Conservation (phyloP, 2,329 filamentous ascomycete species). For the Aspergillus jensenii region DNA sequence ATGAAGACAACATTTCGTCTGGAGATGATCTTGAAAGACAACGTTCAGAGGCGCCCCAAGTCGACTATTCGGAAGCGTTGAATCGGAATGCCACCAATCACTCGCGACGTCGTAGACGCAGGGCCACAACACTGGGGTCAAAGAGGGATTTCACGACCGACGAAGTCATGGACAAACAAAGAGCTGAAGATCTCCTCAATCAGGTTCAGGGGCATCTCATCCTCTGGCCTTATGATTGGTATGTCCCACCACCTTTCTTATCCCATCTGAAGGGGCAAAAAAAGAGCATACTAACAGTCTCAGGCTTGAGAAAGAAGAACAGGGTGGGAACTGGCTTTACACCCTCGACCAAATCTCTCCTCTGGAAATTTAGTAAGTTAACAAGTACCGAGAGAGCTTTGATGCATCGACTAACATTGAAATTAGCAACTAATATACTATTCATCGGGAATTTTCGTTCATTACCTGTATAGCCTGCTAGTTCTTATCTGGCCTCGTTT, state of each 20-base stretch:
- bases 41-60: conserved; percentile 29
- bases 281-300: conserved; percentile 12
- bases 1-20: conserved; percentile 24
- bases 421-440: conserved; percentile 29
- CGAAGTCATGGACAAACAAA: conserved; percentile 70
- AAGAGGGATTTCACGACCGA: conserved; percentile 59
- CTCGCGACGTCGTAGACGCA: conserved; percentile 40
- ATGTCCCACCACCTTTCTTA: conserved; percentile 22
- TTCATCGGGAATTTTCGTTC: conserved; percentile 6
- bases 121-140: conserved; percentile 48
- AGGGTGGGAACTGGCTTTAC: conserved; percentile 93
- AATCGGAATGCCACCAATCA: conserved; percentile 38
- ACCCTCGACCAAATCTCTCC: conserved; percentile 95
- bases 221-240: conserved; percentile 92
- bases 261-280: not conserved
- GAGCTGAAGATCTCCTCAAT: conserved; percentile 78
- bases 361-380: conserved; percentile 77
- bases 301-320: conserved; percentile 82
- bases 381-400: not conserved
- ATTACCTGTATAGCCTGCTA: not conserved
- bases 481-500: not conserved
- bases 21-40: conserved; percentile 34
- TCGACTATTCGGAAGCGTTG: conserved; percentile 42
- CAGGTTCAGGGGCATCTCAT: conserved; percentile 87
- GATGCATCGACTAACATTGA: conserved; percentile 16